phyloP scores from a whole-genome alignment of 768 basidiomycete genomes.

The Amanita thiersii region DNA sequence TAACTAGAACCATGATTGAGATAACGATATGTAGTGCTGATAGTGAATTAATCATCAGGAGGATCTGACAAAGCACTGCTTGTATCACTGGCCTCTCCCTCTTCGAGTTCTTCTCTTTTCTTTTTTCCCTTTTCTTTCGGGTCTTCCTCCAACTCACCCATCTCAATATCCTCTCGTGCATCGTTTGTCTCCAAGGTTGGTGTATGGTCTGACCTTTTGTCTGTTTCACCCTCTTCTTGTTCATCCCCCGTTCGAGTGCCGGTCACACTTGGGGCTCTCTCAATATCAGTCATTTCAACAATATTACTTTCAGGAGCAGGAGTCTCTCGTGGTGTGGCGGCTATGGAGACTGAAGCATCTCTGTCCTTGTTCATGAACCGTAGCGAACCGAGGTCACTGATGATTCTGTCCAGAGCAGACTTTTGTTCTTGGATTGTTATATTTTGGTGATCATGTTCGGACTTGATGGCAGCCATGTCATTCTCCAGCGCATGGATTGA shows the following conservation, averaged over 20 bases:
- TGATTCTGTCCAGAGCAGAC: constrained; percentile 54
- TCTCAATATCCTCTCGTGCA: constrained; percentile 64
- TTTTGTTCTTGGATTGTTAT: constrained; percentile 63
- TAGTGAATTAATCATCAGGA: constrained; percentile 43
- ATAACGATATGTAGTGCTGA: constrained; percentile 10
- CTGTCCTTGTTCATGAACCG: constrained; percentile 64
- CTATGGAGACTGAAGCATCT: constrained; percentile 35
- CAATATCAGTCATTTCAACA: constrained; percentile 12
- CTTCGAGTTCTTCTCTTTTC: constrained; percentile 74
- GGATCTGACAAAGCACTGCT: constrained; percentile 74
- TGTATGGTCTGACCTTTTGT: constrained; percentile 15
- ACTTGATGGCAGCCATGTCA: constrained; percentile 67
- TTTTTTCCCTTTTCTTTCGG: constrained; percentile 37
- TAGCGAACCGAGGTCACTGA: constrained; percentile 51
- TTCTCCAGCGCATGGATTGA: constrained; percentile 64
- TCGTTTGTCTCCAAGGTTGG: constrained; percentile 14
- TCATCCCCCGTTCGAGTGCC: constrained; percentile 30
- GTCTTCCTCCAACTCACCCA: constrained; percentile 84
- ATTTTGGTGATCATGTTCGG: constrained; percentile 69
- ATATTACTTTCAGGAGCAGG: constrained; percentile 34
- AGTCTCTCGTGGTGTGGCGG: constrained; percentile 36
- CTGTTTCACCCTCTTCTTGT: constrained; percentile 30
- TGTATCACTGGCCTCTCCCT: constrained; percentile 79
- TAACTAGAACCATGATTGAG: constrained; percentile 21
- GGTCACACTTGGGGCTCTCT: constrained; percentile 14